Evolutionary conservation across 345 rosid species (phyloP).

Genomic region (Gossypium anomalum): DNA sequence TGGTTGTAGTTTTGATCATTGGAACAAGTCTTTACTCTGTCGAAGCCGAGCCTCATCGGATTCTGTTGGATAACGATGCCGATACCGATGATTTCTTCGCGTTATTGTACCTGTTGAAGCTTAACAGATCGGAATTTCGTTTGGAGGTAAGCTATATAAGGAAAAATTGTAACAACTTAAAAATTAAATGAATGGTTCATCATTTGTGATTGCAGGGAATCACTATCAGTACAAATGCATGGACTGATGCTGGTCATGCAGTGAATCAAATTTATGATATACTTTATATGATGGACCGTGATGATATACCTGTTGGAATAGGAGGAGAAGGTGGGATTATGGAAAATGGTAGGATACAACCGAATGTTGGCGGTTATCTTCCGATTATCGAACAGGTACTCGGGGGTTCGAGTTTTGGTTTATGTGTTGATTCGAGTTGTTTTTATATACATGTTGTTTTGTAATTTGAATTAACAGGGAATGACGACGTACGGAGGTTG

Average conservation of each 20-base stretch:
- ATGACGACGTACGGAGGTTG: conserved; percentile 65
- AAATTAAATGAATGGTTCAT: neutral
- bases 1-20: conserved; percentile 20
- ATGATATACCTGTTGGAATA: conserved; percentile 72
- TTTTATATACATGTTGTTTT: neutral
- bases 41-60: conserved; percentile 34
- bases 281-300: conserved; percentile 92
- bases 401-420: neutral
- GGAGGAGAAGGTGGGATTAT: conserved; percentile 89
- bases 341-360: conserved; percentile 57
- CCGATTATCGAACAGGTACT: conserved; percentile 82
- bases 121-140: conserved; percentile 64
- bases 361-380: conserved; percentile 84
- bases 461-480: conserved; percentile 39
- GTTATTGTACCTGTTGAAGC: conserved; percentile 79
- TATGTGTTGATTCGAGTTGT: neutral
- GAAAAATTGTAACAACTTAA: neutral
- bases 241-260: conserved; percentile 54
- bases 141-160: conserved; percentile 46
- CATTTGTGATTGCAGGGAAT: conserved; percentile 45
- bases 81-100: conserved; percentile 90
- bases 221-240: conserved; percentile 68
- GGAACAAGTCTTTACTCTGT: conserved; percentile 20
- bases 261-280: conserved; percentile 81
- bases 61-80: conserved; percentile 77